These are phyloP conservation scores for Septoria linicola DNA, from an alignment of 2,329 filamentous ascomycete genomes.

Conservation along the genomic window DNA sequence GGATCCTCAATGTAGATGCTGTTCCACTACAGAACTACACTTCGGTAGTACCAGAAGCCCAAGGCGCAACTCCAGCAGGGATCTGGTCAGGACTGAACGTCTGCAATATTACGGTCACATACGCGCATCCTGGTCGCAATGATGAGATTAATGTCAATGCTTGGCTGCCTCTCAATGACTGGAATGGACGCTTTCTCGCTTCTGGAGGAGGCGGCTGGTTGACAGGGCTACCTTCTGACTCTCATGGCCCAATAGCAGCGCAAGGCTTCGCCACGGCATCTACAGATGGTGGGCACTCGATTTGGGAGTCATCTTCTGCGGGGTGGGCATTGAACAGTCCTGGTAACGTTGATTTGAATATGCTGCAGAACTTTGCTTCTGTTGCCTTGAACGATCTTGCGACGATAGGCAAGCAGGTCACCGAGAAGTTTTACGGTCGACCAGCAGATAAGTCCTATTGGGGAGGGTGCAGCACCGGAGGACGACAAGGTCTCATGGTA, in stretches of 20 bases:
- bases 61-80: neutral
- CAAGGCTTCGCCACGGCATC: slow-evolving; percentile 31
- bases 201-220: slow-evolving; percentile 43
- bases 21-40: slow-evolving; percentile 8
- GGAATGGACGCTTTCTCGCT: slow-evolving; percentile 41
- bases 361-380: slow-evolving; percentile 38
- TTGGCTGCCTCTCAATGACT: slow-evolving; percentile 36
- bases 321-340: slow-evolving; percentile 28
- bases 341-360: slow-evolving; percentile 37
- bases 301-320: slow-evolving; percentile 10
- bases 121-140: slow-evolving; percentile 40
- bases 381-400: slow-evolving; percentile 36
- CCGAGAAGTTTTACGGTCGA: slow-evolving; percentile 34
- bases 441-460: slow-evolving; percentile 39
- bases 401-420: slow-evolving; percentile 35
- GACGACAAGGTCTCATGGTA: slow-evolving; percentile 40
- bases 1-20: slow-evolving; percentile 8
- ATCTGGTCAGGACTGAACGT: slow-evolving; percentile 23
- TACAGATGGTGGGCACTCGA: slow-evolving; percentile 33
- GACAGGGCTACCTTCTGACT: slow-evolving; percentile 22
- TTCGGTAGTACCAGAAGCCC: neutral
- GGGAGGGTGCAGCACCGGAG: slow-evolving; percentile 41
- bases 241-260: slow-evolving; percentile 22
- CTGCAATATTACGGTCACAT: slow-evolving; percentile 42
- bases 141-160: slow-evolving; percentile 38